Evolutionary conservation across 495 filamentous ascomycete species (phyloP).

Genomic region (Aspergillus cavernicola): DNA sequence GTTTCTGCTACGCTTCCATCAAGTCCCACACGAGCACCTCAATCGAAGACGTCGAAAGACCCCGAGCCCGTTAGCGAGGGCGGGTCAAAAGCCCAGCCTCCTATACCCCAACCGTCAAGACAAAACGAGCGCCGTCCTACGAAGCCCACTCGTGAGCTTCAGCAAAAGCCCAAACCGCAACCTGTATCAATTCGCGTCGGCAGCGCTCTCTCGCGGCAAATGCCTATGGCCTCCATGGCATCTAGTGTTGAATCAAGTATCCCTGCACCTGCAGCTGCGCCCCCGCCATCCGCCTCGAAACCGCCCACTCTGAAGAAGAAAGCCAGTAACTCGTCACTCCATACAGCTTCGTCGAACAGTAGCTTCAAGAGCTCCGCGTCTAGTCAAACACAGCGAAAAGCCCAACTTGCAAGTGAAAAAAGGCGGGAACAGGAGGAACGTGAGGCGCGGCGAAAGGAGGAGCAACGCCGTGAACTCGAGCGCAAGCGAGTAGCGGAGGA

Average conservation of each 20-base stretch:
- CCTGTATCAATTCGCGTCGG: constrained; percentile 79
- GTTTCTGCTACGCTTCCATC: constrained; percentile 13
- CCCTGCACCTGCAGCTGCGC: constrained; percentile 37
- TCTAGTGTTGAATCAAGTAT: constrained; percentile 57
- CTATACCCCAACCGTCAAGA: constrained; percentile 46
- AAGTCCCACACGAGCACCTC: constrained; percentile 36
- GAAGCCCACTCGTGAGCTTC: constrained; percentile 65
- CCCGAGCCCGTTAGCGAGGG: constrained; percentile 33
- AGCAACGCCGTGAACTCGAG: constrained; percentile 73
- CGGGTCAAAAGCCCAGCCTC: constrained; percentile 45
- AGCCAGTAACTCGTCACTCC: constrained; percentile 63
- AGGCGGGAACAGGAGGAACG: constrained; percentile 78
- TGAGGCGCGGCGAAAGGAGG: constrained; percentile 71
- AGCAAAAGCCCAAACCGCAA: constrained; percentile 65
- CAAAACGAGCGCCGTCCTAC: constrained; percentile 60
- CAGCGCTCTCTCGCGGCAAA: constrained; percentile 62
- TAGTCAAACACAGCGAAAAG: constrained; percentile 50
- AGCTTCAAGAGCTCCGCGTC: constrained; percentile 69
- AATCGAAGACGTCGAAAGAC: constrained; percentile 47
- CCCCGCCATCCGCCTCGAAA: constrained; percentile 44
- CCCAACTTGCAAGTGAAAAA: constrained; percentile 64
- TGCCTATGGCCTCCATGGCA: constrained; percentile 56
- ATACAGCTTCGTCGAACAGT: constrained; percentile 58
- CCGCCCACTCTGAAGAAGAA: constrained; percentile 54
- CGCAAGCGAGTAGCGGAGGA: constrained; percentile 64